Evolutionary conservation across 306 rosid species (phyloP).

Genomic region (Alnus rubra): DNA sequence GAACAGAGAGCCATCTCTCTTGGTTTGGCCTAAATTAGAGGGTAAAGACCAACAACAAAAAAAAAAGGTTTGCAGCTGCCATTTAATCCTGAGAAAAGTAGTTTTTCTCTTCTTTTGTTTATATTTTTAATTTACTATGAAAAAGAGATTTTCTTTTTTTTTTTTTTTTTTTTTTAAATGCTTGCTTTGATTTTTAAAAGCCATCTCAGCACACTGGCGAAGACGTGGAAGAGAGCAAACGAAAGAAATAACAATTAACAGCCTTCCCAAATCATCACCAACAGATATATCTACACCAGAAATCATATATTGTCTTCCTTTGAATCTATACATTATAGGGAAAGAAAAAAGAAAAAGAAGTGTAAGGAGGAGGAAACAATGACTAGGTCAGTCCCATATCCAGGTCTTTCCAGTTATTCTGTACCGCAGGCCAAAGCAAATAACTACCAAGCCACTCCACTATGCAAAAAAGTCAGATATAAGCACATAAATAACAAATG

Average conservation of each 20-base stretch:
- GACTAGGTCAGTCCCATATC: slow-evolving; percentile 20
- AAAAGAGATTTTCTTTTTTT: too few relatives aligned
- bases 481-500: slow-evolving; percentile 25
- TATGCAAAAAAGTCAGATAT: slow-evolving; percentile 27
- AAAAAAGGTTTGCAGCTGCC: too few relatives aligned
- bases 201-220: neutral
- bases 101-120: too few relatives aligned
- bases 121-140: too few relatives aligned
- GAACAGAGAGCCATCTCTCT: too few relatives aligned
- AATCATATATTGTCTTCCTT: slow-evolving; percentile 19
- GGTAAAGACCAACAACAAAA: too few relatives aligned
- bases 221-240: neutral
- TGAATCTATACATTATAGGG: slow-evolving; percentile 4
- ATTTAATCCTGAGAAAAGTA: too few relatives aligned
- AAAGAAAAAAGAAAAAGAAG: neutral
- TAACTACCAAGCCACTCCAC: slow-evolving; percentile 43
- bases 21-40: too few relatives aligned
- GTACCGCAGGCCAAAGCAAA: slow-evolving; percentile 25
- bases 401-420: slow-evolving; percentile 28
- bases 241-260: neutral
- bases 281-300: slow-evolving; percentile 31
- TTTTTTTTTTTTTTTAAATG: too few relatives aligned
- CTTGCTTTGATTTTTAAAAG: neutral
- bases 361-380: slow-evolving; percentile 17
- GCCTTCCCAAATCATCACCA: slow-evolving; percentile 1